A percentile compares a stretch with the other conserved stretches of the same genome.
These are phyloP conservation scores for Hypomyces rosellus DNA, from an alignment of 2,329 filamentous ascomycete genomes.

Conservation along the genomic window DNA sequence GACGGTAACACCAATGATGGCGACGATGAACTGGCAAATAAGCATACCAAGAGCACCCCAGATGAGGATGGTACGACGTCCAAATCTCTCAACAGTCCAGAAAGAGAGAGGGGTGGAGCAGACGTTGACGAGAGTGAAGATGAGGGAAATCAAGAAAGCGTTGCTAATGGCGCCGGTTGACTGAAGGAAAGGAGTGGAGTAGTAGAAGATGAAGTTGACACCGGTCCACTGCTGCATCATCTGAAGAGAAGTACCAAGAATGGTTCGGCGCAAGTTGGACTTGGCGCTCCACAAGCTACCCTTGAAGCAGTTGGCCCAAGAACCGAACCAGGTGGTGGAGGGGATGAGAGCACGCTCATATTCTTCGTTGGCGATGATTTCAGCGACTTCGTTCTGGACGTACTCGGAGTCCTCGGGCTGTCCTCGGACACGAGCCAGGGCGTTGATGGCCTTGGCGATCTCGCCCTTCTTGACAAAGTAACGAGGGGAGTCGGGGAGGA, in stretches of 20 bases:
- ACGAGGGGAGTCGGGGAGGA: conserved; percentile 79
- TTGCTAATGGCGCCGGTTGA: conserved; percentile 69
- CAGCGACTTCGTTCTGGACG: conserved; percentile 71
- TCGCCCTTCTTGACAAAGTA: conserved; percentile 77
- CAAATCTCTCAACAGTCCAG: conserved; percentile 75
- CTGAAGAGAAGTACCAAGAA: conserved; percentile 66
- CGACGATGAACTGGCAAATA: conserved; percentile 80
- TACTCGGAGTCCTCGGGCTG: conserved; percentile 67
- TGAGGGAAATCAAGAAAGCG: conserved; percentile 74
- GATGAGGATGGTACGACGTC: conserved; percentile 74
- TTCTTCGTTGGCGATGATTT: conserved; percentile 85
- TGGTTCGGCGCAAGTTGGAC: conserved; percentile 63
- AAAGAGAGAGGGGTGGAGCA: conserved; percentile 80
- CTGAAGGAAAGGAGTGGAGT: conserved; percentile 78
- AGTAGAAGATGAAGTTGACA: conserved; percentile 92
- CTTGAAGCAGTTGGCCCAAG: conserved; percentile 64
- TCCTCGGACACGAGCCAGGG: conserved; percentile 64
- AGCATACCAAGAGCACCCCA: conserved; percentile 77
- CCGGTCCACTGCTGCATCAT: conserved; percentile 82
- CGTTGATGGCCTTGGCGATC: conserved; percentile 55
- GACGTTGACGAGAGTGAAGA: conserved; percentile 86
- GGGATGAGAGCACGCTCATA: conserved; percentile 70
- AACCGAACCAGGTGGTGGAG: conserved; percentile 55
- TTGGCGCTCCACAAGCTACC: conserved; percentile 57
- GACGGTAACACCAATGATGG: conserved; percentile 62